Evolutionary conservation across 306 rosid species (phyloP).

Genomic region (Dalbergia oliveri): DNA sequence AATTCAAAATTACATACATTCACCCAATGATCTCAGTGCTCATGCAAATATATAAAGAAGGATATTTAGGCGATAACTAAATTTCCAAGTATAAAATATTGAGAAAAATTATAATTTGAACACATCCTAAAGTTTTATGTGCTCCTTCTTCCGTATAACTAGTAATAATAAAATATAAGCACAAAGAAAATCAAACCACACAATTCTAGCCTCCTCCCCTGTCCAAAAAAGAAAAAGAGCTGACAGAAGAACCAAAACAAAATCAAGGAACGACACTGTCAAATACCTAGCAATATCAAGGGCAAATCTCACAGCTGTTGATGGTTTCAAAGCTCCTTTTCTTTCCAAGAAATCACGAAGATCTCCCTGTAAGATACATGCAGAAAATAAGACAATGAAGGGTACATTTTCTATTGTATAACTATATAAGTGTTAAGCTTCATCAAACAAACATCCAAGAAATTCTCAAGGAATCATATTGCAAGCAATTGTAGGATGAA

Average conservation of each 20-base stretch:
- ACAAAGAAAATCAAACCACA: constrained; percentile 18
- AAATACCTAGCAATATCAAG: constrained; percentile 95
- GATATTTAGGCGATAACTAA: neutral
- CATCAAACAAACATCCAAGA: constrained; percentile 31
- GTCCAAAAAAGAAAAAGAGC: neutral
- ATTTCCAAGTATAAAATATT: constrained; percentile 6
- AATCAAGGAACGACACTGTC: constrained; percentile 25
- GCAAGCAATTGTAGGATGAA: constrained; percentile 35
- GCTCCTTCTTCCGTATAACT: neutral
- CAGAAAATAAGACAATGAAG: constrained; percentile 35
- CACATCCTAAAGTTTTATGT: constrained; percentile 2
- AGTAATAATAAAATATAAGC: constrained; percentile 20
- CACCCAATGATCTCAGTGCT: constrained; percentile 18
- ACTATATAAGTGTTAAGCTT: constrained; percentile 23
- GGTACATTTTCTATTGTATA: constrained; percentile 31
- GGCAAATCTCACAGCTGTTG: constrained; percentile 76
- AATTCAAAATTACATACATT: constrained; percentile 27
- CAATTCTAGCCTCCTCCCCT: neutral
- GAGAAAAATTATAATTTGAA: neutral
- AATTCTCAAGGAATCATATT: constrained; percentile 28
- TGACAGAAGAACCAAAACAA: constrained; percentile 35
- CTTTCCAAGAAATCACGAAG: constrained; percentile 68
- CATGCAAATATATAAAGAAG: constrained; percentile 10
- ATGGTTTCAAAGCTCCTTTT: constrained; percentile 78
- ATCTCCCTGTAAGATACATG: constrained; percentile 75